Evolutionary conservation across 2,329 filamentous ascomycete species (phyloP).

Genomic region (Hymenoscyphus repandus): DNA sequence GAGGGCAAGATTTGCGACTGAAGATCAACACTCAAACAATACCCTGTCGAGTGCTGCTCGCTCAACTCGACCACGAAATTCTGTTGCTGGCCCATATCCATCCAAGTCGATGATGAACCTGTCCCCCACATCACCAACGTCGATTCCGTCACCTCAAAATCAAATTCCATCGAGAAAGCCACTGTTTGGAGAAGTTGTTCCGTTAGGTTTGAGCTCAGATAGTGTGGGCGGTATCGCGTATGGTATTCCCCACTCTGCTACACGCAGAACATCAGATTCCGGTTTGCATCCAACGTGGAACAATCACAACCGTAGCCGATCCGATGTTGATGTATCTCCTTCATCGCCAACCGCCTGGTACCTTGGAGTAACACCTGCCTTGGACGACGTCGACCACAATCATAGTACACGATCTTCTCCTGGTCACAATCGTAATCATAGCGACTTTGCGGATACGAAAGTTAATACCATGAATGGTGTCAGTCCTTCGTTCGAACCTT

Average conservation of each 20-base stretch:
- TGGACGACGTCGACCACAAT: constrained; percentile 34
- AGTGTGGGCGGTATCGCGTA: constrained; percentile 43
- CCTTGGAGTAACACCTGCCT: constrained; percentile 38
- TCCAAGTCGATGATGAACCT: constrained; percentile 43
- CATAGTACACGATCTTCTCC: constrained; percentile 30
- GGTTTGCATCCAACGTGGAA: constrained; percentile 47
- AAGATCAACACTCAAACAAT: constrained; percentile 48
- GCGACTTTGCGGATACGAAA: constrained; percentile 46
- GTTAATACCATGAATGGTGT: constrained; percentile 28
- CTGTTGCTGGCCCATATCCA: constrained; percentile 32
- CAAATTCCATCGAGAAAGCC: constrained; percentile 42
- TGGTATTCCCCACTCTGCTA: constrained; percentile 48
- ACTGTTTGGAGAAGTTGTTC: constrained; percentile 70
- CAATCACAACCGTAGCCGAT: constrained; percentile 47
- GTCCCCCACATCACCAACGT: constrained; percentile 29
- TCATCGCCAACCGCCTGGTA: constrained; percentile 66
- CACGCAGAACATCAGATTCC: constrained; percentile 67
- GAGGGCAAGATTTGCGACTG: constrained; percentile 42
- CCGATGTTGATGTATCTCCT: constrained; percentile 51
- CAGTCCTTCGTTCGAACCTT: constrained; percentile 24
- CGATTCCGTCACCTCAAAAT: constrained; percentile 22
- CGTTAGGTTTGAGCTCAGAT: constrained; percentile 48
- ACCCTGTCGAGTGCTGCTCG: constrained; percentile 56
- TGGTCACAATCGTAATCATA: constrained; percentile 49
- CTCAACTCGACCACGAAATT: constrained; percentile 46